Base-by-base conservation (phyloP, 2,329 filamentous ascomycete genomes). In the Epichloe sibirici region DNA sequence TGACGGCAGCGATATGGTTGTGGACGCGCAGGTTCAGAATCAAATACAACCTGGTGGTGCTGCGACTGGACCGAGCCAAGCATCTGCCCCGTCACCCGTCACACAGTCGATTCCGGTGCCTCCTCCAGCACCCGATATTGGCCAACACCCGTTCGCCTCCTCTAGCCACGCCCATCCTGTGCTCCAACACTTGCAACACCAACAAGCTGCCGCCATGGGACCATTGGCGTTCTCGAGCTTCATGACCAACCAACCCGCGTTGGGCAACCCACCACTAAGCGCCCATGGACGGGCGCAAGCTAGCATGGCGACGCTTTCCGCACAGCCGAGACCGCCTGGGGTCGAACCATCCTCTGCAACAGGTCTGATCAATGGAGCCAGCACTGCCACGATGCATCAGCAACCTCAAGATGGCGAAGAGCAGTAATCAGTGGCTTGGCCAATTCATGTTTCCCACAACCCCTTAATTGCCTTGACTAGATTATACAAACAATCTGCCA, bases 1-100 rank as follows among this genome's bases (percentile, higher is more conserved):
- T 17, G 70, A 73, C 31, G 64, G 62, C 5, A 66, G 58, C 54
- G 70, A 71, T 28, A 70, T 70, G 68, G 61, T 62, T 4, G 59
- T 70, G 3, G 68, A 71, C 46, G 59, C 53, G 3, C 62, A 66
- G 45, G 57, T 52, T 6, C 64, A 63, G 21, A 63, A 65, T 25
- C 48, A 34, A 15, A 47, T 54, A 25, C 55, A 52, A 21, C 28
- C 38, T 12, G 48, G 39, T n/a, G 43, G 23, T 31, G 46, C 11
- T 15, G 40, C 51, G 4, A 11, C 47, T 23, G 50, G 35, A 12
- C 39, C 39, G 28, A 25, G 11, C 15, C 34, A 53, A 38, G 46
- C 31, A 34, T 45, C 52, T 48, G 51, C 39, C 40, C 51, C 28
- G 43, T 35, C 51, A 21, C 46, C 52, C 21, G 48, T 57, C 42